These are phyloP conservation scores for Calonectria hongkongensis DNA, from an alignment of 2,329 filamentous ascomycete species.

Conservation along the genomic window DNA sequence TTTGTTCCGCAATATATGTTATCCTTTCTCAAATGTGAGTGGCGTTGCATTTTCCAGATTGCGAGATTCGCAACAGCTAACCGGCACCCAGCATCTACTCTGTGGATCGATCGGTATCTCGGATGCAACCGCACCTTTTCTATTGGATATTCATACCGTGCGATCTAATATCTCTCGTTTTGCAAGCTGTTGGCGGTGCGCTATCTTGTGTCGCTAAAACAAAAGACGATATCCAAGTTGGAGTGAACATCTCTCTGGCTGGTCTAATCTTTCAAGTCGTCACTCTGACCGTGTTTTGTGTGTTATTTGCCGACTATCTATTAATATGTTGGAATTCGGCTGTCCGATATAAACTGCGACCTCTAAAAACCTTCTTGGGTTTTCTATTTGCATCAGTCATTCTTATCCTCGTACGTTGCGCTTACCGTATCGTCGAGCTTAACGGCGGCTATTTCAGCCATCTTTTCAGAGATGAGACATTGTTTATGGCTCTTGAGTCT, in stretches of 20 bases:
- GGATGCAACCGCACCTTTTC: conserved; percentile 48
- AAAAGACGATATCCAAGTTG: conserved; percentile 54
- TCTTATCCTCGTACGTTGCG: conserved; percentile 73
- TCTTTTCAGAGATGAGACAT: conserved; percentile 50
- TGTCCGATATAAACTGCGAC: conserved; percentile 55
- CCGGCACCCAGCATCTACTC: conserved; percentile 46
- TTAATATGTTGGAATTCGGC: conserved; percentile 48
- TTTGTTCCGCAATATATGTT: conserved; percentile 36
- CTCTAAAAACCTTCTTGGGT: conserved; percentile 67
- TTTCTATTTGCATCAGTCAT: conserved; percentile 71
- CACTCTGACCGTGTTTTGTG: conserved; percentile 67
- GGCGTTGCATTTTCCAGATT: neutral
- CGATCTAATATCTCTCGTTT: conserved; percentile 70
- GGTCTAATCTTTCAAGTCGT: conserved; percentile 72
- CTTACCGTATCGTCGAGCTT: conserved; percentile 76
- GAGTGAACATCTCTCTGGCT: conserved; percentile 69
- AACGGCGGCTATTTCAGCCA: conserved; percentile 69
- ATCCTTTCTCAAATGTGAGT: neutral
- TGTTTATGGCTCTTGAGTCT: conserved; percentile 54
- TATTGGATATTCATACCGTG: conserved; percentile 62
- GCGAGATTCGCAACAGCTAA: neutral
- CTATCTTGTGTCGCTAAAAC: conserved; percentile 63
- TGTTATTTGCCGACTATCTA: conserved; percentile 66
- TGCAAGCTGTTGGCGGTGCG: conserved; percentile 72
- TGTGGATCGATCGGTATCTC: conserved; percentile 51